A percentile compares a stretch with the other conserved stretches of the same genome.
Evolutionary conservation across 1,139 yeast species (phyloP).

Genomic region (Pichia sp.): DNA sequence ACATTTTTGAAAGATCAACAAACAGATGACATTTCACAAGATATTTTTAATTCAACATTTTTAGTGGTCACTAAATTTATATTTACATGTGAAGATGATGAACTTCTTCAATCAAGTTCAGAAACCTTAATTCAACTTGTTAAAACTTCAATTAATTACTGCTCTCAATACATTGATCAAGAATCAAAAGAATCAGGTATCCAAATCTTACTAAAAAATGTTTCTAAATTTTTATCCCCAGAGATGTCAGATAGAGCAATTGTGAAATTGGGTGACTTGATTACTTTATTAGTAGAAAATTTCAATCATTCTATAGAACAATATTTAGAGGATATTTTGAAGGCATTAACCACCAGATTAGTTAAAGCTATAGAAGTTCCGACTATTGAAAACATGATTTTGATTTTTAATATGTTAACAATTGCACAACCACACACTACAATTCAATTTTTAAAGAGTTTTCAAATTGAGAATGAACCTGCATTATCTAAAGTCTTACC

Average conservation of each 20-base stretch:
- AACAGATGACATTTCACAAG: conserved; percentile 23
- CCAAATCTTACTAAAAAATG: conserved; percentile 50
- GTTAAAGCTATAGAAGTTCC: conserved; percentile 60
- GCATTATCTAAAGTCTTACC: conserved; percentile 51
- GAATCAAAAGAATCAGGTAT: conserved; percentile 43
- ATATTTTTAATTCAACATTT: conserved; percentile 44
- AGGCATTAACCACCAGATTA: conserved; percentile 67
- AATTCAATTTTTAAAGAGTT: conserved; percentile 50
- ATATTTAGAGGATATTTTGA: conserved; percentile 52
- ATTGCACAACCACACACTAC: conserved; percentile 55
- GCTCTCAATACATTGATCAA: conserved; percentile 36
- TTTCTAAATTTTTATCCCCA: conserved; percentile 68
- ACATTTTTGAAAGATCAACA: conserved; percentile 43
- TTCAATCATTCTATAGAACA: conserved; percentile 39
- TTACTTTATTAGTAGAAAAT: conserved; percentile 57
- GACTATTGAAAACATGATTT: conserved; percentile 68
- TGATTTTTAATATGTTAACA: conserved; percentile 71
- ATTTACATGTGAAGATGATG: conserved; percentile 61
- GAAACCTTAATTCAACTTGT: conserved; percentile 65
- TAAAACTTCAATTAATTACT: conserved; percentile 38
- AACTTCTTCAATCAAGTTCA: conserved; percentile 70
- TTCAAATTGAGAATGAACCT: conserved; percentile 33
- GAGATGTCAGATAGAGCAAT: conserved; percentile 75
- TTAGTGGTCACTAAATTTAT: conserved; percentile 50
- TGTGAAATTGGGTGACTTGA: conserved; percentile 62